phyloP scores from a whole-genome alignment of 2,329 filamentous ascomycete species.

The Pseudocercospora musae region DNA sequence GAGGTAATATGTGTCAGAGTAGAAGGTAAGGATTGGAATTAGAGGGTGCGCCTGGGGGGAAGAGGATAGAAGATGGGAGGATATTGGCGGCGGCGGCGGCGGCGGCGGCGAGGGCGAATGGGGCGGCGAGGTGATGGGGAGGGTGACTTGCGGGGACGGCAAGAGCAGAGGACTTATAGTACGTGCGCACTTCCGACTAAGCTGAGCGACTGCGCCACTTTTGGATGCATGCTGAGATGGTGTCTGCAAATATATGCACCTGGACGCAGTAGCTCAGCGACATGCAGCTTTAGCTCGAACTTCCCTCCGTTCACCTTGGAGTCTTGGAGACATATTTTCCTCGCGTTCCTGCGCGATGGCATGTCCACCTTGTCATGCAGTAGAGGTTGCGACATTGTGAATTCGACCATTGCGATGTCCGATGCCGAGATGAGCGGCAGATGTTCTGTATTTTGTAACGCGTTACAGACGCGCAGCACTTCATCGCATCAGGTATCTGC shows the following conservation, averaged over 20 bases:
- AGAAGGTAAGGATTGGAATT: slow-evolving; percentile 30
- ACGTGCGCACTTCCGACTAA: slow-evolving; percentile 7
- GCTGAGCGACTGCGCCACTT: slow-evolving; percentile 20
- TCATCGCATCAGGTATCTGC: slow-evolving; percentile 16
- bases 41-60: slow-evolving; percentile 24
- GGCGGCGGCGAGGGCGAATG: too few species aligned
- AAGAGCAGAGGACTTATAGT: slow-evolving; percentile 10
- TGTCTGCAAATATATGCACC: slow-evolving; percentile 1
- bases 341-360: slow-evolving; percentile 20
- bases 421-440: slow-evolving; percentile 11
- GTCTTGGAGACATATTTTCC: slow-evolving; percentile 16
- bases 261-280: slow-evolving; percentile 27
- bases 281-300: slow-evolving; percentile 23
- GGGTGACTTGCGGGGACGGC: slow-evolving; percentile 4
- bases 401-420: slow-evolving; percentile 19
- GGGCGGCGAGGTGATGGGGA: slow-evolving; percentile 21
- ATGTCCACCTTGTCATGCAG: slow-evolving; percentile 10
- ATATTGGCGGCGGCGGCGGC: slow-evolving; percentile 19
- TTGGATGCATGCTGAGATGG: slow-evolving; percentile 7
- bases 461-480: slow-evolving; percentile 21
- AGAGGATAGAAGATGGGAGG: slow-evolving; percentile 24
- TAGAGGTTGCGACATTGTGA: slow-evolving; percentile 22
- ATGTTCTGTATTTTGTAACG: slow-evolving; percentile 16
- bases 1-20: slow-evolving; percentile 30
- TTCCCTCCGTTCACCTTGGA: too few species aligned